These are phyloP conservation scores for Penicillium vulpinum DNA, from an alignment of 2,329 filamentous ascomycete species.

Conservation along the genomic window DNA sequence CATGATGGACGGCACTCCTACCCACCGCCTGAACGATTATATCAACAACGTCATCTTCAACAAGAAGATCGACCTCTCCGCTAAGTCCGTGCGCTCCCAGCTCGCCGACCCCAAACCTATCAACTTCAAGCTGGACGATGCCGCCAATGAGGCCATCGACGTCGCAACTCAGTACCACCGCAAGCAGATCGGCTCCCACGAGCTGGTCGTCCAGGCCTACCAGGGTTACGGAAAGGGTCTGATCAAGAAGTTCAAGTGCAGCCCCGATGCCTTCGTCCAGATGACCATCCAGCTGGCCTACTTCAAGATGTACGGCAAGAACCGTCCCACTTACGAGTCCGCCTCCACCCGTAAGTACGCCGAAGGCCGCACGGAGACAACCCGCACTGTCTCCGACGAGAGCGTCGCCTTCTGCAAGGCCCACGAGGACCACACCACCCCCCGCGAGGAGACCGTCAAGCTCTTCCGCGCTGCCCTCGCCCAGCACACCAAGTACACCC, in stretches of 20 bases:
- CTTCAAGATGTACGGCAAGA: conserved; percentile 98
- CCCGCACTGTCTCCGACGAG: conserved; percentile 86
- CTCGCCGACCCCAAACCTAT: conserved; percentile 78
- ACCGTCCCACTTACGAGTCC: conserved; percentile 95
- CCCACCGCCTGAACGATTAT: conserved; percentile 93
- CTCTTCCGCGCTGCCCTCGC: conserved; percentile 80
- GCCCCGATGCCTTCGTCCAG: conserved; percentile 94
- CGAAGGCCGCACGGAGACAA: conserved; percentile 93
- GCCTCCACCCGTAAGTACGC: conserved; percentile 94
- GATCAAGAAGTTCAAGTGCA: conserved; percentile 99
- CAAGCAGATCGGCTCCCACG: conserved; percentile 78
- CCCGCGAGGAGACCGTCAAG: conserved; percentile 66
- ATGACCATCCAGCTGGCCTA: conserved; percentile 99
- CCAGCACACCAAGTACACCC: conserved; percentile 86
- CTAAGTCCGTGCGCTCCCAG: conserved; percentile 73
- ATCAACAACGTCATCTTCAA: conserved; percentile 88
- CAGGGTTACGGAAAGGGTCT: conserved; percentile 97
- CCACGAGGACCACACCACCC: conserved; percentile 69
- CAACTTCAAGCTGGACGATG: conserved; percentile 73
- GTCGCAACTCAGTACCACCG: conserved; percentile 76
- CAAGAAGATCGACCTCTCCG: conserved; percentile 88
- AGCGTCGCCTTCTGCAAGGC: conserved; percentile 85
- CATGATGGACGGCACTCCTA: conserved; percentile 99
- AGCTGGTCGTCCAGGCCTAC: conserved; percentile 91
- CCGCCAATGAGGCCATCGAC: conserved; percentile 75